A percentile compares a stretch with the other conserved stretches of the same genome.
phyloP scores from a whole-genome alignment of 2,329 filamentous ascomycete species.

The Trichoderma hamatum region DNA sequence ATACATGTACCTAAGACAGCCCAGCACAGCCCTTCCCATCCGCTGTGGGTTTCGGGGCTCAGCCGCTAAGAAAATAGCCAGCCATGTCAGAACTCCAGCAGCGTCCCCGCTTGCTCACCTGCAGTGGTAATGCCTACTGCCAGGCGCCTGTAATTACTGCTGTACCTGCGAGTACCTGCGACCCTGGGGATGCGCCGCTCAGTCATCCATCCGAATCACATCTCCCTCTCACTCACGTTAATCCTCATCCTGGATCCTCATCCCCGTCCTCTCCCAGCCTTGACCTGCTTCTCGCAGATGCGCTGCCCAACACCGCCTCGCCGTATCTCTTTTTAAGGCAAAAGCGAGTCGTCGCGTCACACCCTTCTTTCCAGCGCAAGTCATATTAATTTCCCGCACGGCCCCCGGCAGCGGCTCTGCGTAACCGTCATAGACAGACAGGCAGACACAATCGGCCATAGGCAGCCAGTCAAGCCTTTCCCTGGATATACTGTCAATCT shows the following conservation, averaged over 20 bases:
- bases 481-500: background rate
- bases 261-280: background rate
- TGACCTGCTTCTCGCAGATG: background rate
- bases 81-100: background rate
- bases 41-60: slow-evolving; percentile 23
- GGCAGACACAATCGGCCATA: background rate
- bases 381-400: background rate
- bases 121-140: background rate
- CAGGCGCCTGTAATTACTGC: background rate
- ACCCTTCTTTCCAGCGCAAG: background rate
- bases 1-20: background rate
- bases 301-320: background rate
- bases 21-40: background rate
- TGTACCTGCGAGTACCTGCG: background rate
- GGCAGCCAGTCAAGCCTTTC: background rate
- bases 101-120: background rate
- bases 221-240: background rate
- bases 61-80: slow-evolving; percentile 6
- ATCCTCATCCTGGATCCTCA: background rate
- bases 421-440: background rate
- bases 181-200: background rate
- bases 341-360: background rate
- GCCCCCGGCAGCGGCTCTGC: background rate
- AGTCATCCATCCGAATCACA: background rate
- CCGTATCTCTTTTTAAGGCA: background rate